Evolutionary conservation across 2,329 filamentous ascomycete species (phyloP).

Genomic region (Fusarium musae): DNA sequence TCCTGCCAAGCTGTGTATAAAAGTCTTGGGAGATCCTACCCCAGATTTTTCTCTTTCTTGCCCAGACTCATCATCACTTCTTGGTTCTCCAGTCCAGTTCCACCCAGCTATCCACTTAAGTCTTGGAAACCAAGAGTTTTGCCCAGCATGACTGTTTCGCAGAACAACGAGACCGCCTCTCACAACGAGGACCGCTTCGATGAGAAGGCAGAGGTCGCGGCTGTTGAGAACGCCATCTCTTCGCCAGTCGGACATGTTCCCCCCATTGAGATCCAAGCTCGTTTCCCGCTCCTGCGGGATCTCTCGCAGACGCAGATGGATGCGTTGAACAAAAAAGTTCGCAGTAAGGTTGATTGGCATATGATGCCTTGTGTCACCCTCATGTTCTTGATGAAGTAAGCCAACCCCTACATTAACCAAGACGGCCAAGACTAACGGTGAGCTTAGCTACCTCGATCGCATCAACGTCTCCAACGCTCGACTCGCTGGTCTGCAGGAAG

Average conservation of each 20-base stretch:
- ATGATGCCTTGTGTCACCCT: constrained; percentile 36
- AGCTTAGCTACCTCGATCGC: constrained; percentile 59
- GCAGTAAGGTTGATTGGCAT: constrained; percentile 47
- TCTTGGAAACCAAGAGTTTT: background rate
- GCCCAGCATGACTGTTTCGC: constrained; percentile 9
- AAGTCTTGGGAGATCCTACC: background rate
- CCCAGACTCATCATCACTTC: background rate
- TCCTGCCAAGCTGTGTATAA: constrained; percentile 1
- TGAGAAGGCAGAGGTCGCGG: constrained; percentile 13
- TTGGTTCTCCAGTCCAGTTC: background rate
- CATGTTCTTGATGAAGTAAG: constrained; percentile 30
- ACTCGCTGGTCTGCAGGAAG: constrained; percentile 52
- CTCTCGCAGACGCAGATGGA: constrained; percentile 40
- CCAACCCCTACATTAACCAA: background rate
- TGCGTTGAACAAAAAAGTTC: constrained; percentile 42
- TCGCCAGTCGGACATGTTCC: background rate
- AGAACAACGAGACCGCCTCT: constrained; percentile 2
- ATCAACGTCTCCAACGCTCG: constrained; percentile 61
- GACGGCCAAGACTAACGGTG: background rate
- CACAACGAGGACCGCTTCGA: constrained; percentile 3
- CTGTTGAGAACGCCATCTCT: background rate
- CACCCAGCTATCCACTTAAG: background rate
- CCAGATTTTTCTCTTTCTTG: background rate
- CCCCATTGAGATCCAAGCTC: constrained; percentile 42
- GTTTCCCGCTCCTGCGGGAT: constrained; percentile 38